A percentile compares a stretch with the other conserved stretches of the same genome.
These are phyloP conservation scores for Tylopilus sp. DNA, from an alignment of 768 basidiomycete genomes.

Conservation along the genomic window DNA sequence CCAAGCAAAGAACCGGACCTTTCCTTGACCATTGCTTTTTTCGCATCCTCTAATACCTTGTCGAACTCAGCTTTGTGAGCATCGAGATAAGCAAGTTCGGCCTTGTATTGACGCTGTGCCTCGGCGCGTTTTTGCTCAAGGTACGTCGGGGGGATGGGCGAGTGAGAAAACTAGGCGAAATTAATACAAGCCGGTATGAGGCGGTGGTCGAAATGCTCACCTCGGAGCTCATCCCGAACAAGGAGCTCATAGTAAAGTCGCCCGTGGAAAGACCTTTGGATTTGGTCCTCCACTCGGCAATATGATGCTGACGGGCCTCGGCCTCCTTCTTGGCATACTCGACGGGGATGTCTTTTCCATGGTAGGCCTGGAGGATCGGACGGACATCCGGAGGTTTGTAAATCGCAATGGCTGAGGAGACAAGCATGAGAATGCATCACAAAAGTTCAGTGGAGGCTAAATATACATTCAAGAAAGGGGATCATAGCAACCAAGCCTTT, in stretches of 20 bases:
- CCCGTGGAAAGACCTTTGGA: slow-evolving; percentile 36
- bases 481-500: slow-evolving; percentile 82
- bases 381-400: slow-evolving; percentile 86
- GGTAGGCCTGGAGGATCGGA: slow-evolving; percentile 79
- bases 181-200: not conserved
- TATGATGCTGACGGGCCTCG: slow-evolving; percentile 69
- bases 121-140: slow-evolving; percentile 50
- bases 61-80: slow-evolving; percentile 51
- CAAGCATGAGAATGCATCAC: not conserved
- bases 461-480: slow-evolving; percentile 90
- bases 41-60: slow-evolving; percentile 48
- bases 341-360: slow-evolving; percentile 81
- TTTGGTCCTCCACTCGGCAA: slow-evolving; percentile 75
- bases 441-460: not conserved
- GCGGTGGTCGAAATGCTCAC: slow-evolving; percentile 18
- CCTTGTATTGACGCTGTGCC: slow-evolving; percentile 48
- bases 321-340: slow-evolving; percentile 90
- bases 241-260: slow-evolving; percentile 42
- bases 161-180: slow-evolving; percentile 17
- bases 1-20: slow-evolving; percentile 42
- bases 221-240: slow-evolving; percentile 37
- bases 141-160: slow-evolving; percentile 45
- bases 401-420: slow-evolving; percentile 76
- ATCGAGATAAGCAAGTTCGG: slow-evolving; percentile 51
- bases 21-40: slow-evolving; percentile 44